Evolutionary conservation across 2,329 filamentous ascomycete genomes (phyloP), one percentile per base, ranked within the genome.

Genomic region (Fusarium dlaminii): DNA sequence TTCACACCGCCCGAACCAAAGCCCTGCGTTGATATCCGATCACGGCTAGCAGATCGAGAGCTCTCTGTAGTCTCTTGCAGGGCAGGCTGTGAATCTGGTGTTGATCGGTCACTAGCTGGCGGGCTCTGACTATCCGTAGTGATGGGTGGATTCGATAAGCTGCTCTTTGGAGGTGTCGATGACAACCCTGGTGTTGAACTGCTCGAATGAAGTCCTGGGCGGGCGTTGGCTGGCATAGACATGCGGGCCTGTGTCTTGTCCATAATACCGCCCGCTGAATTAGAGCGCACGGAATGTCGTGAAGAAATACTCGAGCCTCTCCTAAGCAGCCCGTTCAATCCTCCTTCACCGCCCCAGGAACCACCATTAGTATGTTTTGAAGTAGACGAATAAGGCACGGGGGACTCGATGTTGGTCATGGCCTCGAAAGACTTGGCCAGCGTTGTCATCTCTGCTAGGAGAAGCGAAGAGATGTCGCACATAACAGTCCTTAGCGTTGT

Each of bases 401-500:
- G 94, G 1, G 94, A 95, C 71, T 96, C 93, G 67, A 98, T 91
- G 8, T 90, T 91, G 8, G 92, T 91, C 83, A 93, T 88, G 32
- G 85, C 91, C 81, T 95, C 93, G 64, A 94, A 89, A 0, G 90
- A 92, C 77, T 90, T 94, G 65, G 92, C 93, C 66, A 94, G 86
- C 3, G 89, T 90, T 36, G 91, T 93, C 88, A 96, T 90, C 82
- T 94, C 93, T 27, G 92, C 92, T 29, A 96, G 85, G 52, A 96
- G 82, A 59, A 93, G 80, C 18, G 92, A 92, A 8, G 93, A 94
- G 63, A 95, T 89, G 80, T 94, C 92, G 79, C 93, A 94, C 89
- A 96, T 91, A 78, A 93, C 87, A 1, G 92, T 93, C 83, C 93
- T 94, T 81, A 95, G 91, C 3, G 94, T 96, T 5, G 94, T 96